Conservation (phyloP, 2,329 filamentous ascomycete genomes). For the Fusarium sp. region DNA sequence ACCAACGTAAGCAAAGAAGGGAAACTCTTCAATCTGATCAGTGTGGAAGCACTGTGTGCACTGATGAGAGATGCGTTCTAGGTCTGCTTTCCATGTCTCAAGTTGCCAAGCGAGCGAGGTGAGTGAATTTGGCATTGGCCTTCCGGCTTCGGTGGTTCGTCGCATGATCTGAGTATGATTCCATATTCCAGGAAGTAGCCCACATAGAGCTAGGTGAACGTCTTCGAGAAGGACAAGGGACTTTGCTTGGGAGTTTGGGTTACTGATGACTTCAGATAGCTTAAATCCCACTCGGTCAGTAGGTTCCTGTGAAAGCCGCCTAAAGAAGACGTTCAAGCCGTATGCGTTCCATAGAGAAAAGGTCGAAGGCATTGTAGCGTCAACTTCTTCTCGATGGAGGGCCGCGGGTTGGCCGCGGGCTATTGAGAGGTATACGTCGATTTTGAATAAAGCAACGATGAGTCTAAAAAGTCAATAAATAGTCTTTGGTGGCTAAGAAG, state of each 20-base stretch:
- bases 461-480: constrained; percentile 43
- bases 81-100: constrained; percentile 41
- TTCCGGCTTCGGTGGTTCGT: constrained; percentile 28
- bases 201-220: constrained; percentile 49
- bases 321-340: constrained; percentile 52
- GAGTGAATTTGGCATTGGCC: constrained; percentile 19
- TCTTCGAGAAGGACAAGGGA: constrained; percentile 49
- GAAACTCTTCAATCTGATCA: constrained; percentile 24
- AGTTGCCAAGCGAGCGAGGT: constrained; percentile 41
- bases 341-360: constrained; percentile 53
- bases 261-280: constrained; percentile 46
- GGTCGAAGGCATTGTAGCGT: constrained; percentile 49
- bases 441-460: constrained; percentile 50
- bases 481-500: neutral
- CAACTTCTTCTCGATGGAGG: constrained; percentile 52
- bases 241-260: constrained; percentile 41
- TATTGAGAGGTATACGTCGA: constrained; percentile 53
- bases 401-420: constrained; percentile 46
- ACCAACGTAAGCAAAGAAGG: constrained; percentile 44
- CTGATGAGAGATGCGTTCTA: constrained; percentile 38
- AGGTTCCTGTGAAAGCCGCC: constrained; percentile 48
- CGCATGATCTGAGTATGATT: constrained; percentile 42
- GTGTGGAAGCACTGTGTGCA: constrained; percentile 30
- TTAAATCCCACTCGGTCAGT: constrained; percentile 44
- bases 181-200: constrained; percentile 48